phyloP scores from a whole-genome alignment of 2,329 filamentous ascomycete species.

The Cercospora sp. region DNA sequence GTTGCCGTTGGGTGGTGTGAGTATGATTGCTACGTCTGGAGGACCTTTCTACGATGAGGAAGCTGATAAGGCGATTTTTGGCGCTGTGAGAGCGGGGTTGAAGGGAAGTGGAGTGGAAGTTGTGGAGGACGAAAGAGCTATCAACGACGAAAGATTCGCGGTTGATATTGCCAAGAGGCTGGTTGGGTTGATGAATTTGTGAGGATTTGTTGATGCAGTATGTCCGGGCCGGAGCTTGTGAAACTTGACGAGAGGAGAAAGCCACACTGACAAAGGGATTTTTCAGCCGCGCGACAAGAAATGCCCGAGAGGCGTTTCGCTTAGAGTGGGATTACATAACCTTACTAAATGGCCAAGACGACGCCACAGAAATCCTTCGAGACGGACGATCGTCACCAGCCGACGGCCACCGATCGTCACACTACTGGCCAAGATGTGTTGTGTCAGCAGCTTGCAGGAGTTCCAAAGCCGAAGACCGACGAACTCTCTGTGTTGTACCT shows the following conservation, averaged over 20 bases:
- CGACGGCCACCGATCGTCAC: not conserved
- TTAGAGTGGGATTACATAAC: not conserved
- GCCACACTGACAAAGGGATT: constrained; percentile 8
- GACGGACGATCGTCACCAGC: not conserved
- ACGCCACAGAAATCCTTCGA: not conserved
- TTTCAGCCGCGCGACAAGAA: not conserved
- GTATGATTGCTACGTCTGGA: constrained; percentile 57
- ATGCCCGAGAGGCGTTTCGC: not conserved
- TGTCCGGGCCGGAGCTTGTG: constrained; percentile 3
- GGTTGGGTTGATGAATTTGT: constrained; percentile 28
- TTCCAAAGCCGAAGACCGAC: not conserved
- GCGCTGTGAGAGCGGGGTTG: constrained; percentile 53
- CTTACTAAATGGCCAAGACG: not conserved
- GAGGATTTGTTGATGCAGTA: not conserved
- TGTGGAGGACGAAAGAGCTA: constrained; percentile 53
- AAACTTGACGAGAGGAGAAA: not conserved
- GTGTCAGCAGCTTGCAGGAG: not conserved
- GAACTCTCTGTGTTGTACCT: not conserved
- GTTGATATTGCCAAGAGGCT: constrained; percentile 47
- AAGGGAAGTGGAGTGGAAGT: constrained; percentile 48
- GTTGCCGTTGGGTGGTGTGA: constrained; percentile 62
- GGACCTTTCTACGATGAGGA: constrained; percentile 56
- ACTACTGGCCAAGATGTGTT: not conserved
- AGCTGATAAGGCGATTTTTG: constrained; percentile 52
- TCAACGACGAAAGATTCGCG: constrained; percentile 59